phyloP scores from a whole-genome alignment of 2,329 filamentous ascomycete species.

The Thielaviopsis euricoi region DNA sequence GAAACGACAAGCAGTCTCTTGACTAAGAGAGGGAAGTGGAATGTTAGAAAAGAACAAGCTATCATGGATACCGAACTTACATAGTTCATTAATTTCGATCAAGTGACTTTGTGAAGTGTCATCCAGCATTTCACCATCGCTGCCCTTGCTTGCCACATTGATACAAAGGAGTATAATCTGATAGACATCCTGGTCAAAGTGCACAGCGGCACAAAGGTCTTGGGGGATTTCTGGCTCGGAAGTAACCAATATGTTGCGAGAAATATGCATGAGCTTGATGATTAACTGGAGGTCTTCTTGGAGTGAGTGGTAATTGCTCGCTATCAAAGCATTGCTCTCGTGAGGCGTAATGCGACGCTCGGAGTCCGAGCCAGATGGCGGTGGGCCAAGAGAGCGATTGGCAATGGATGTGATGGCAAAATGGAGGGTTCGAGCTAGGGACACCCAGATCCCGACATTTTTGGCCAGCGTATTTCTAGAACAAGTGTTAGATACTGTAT shows the following conservation, averaged over 20 bases:
- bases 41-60: neutral
- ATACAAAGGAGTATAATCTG: slow-evolving; percentile 49
- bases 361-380: slow-evolving; percentile 35
- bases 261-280: slow-evolving; percentile 52
- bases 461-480: slow-evolving; percentile 40
- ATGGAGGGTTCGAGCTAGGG: slow-evolving; percentile 43
- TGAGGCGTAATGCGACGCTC: slow-evolving; percentile 41
- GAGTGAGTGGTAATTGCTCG: slow-evolving; percentile 43
- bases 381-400: slow-evolving; percentile 39
- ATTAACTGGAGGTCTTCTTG: slow-evolving; percentile 46
- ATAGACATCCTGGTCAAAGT: slow-evolving; percentile 50
- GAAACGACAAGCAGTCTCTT: slow-evolving; percentile 51
- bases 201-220: slow-evolving; percentile 46
- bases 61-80: slow-evolving; percentile 24
- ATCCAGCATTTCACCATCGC: slow-evolving; percentile 46
- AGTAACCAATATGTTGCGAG: slow-evolving; percentile 46
- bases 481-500: neutral
- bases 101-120: slow-evolving; percentile 39
- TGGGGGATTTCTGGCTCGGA: slow-evolving; percentile 48
- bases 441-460: slow-evolving; percentile 50
- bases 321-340: slow-evolving; percentile 45
- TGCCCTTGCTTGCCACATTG: slow-evolving; percentile 51
- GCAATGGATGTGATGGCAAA: slow-evolving; percentile 44
- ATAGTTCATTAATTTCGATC: slow-evolving; percentile 47
- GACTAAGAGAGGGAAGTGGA: slow-evolving; percentile 23